Conservation (phyloP, 2,329 filamentous ascomycete species). For the Emericellopsis atlantica region DNA sequence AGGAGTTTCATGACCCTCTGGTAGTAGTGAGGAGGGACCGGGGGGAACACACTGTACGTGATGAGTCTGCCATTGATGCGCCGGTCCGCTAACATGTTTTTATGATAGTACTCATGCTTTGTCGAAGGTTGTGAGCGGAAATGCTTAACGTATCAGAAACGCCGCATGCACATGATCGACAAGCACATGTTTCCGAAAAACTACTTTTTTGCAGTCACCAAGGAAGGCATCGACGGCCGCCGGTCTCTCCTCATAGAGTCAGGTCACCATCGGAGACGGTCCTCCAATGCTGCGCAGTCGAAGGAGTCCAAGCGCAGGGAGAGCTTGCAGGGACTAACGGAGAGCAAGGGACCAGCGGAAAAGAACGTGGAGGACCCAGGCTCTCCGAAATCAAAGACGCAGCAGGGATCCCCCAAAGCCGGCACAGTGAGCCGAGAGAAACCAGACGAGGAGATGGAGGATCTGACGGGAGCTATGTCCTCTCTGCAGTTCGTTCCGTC, state of each 20-base stretch:
- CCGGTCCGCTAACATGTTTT: background rate
- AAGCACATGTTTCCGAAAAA: slow-evolving; percentile 86
- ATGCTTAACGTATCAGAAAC: slow-evolving; percentile 73
- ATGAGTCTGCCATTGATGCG: slow-evolving; percentile 16
- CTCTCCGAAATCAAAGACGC: background rate
- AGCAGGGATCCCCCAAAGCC: background rate
- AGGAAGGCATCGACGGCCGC: slow-evolving; percentile 78
- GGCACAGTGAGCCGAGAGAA: slow-evolving; percentile 8
- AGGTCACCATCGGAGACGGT: slow-evolving; percentile 31
- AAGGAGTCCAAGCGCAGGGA: slow-evolving; percentile 19
- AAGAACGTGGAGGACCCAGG: background rate
- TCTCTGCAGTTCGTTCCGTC: slow-evolving; percentile 58
- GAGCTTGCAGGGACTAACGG: slow-evolving; percentile 13
- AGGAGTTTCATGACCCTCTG: slow-evolving; percentile 83
- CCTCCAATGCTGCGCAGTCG: slow-evolving; percentile 17
- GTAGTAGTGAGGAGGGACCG: slow-evolving; percentile 57
- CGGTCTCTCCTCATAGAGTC: slow-evolving; percentile 62
- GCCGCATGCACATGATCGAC: slow-evolving; percentile 79
- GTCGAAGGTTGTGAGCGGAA: slow-evolving; percentile 78
- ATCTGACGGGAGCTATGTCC: slow-evolving; percentile 56
- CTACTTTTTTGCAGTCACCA: slow-evolving; percentile 80
- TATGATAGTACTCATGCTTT: slow-evolving; percentile 67
- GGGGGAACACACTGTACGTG: slow-evolving; percentile 67
- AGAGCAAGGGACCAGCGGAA: slow-evolving; percentile 2
- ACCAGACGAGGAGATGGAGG: slow-evolving; percentile 44